Evolutionary conservation across 2,329 filamentous ascomycete genomes (phyloP), one percentile per base, ranked within the genome.

Genomic region (Tetracladium maxilliforme): DNA sequence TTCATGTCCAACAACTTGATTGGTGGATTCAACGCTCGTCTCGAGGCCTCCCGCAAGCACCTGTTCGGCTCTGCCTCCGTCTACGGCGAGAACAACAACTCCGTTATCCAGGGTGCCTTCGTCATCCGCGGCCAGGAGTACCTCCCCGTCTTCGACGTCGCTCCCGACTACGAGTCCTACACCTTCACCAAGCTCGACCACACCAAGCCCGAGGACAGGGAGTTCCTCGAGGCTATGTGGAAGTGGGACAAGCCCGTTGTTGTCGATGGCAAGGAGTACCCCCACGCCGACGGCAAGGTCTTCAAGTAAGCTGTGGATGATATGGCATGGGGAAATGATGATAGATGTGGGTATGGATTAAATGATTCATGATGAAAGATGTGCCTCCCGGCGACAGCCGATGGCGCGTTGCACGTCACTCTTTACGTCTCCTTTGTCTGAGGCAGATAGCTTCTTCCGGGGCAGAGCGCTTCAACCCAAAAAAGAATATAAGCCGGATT

Each of bases 1-100:
- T 98, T 98, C 80, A 98, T 98, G 90, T 87, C 83, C 43, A 82
- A 79, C 70, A 98, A 98, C 73, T 65, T 95, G 57, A 87, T 98
- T 52, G 86, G 81, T 59, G 90, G 90, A 54, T 93, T 98, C 73
- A 92, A 94, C 64, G 70, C 73, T 55, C 90, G 90, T 68, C 82
- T 98, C 33, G 90, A 98, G 70, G 90, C 53, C 37, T 93, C 83
- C 51, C 86, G 90, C 67, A 98, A 98, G 77, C 93, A 83, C 70
- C 59, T 98, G 52, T 95, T 98, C 61, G 90, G 90, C 44, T 73
- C 67, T 46, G 72, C 73, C 44, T 87, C 81, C 41, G 90, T 98
- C 40, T 98, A 80, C 54, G 90, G 90, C 48, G 57, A 66, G 54
- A 74, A 73, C 70, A 84, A 93, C 61, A 70, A 86, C 66, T 92